Base-by-base conservation (phyloP, 495 filamentous ascomycete species). In the Penicillium pulvis region DNA sequence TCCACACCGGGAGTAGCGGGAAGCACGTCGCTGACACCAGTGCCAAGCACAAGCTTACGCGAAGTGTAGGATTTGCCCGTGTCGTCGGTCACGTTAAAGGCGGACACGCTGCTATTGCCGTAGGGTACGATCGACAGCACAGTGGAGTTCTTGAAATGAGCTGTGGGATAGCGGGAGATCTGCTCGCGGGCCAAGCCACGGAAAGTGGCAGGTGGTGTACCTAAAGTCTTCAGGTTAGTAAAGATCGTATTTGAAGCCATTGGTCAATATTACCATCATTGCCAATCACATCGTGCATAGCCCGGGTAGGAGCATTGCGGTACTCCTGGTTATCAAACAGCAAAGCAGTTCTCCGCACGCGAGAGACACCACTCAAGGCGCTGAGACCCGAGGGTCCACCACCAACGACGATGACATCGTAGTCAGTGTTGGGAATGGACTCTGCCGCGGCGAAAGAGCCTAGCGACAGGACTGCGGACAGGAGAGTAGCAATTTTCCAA, bases 281-380 rank as follows among this genome's bases (percentile, higher is more conserved):
- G 6, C 81, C 82, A 36, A 85, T 75, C 6, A 85, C 81, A 60
- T 85, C 82, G 66, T 86, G 83, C 81, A 83, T 81, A 46, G 81
- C 75, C 24, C 79, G 64, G 0, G 81, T 83, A 5, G 75, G 69
- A n/a, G 55, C 75, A 64, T 85, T 85, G 55, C 82, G 80, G 57
- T 86, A 86, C 17, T 78, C 70, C 35, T 77, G 74, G 36, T 78
- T 82, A 63, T 86, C 83, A 60, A 85, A 80, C 50, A 86, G 58
- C 17, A 81, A 69, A 4, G 80, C 75, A 23, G 71, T 79, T 6
- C 83, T 71, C 6, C 77, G 75, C 11, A 85, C 82, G 7, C 83
- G 77, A 10, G 78, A 80, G 10, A 85, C 76, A 57, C 79, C 81
- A 61, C 83, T 85, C 24, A 82, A 58, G 10, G 78, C 78, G 41